phyloP scores from a whole-genome alignment of 352 stramenopile genomes.

The Phytophthora capsici region DNA sequence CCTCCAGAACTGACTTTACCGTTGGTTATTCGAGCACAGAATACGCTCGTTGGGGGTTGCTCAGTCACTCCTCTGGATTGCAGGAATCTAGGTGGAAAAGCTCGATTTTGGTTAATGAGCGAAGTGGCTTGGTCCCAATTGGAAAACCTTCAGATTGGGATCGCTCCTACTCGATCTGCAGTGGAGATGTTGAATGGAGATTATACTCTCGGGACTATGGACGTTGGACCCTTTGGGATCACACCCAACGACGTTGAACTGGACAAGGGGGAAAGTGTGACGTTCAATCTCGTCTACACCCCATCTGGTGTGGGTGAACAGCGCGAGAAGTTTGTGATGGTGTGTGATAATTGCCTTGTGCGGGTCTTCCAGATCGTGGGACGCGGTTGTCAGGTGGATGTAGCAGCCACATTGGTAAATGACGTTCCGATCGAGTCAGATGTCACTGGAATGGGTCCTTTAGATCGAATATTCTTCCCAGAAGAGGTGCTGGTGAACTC shows the following conservation, averaged over 20 bases:
- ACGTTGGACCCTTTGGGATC: constrained; percentile 61
- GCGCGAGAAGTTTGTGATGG: constrained; percentile 72
- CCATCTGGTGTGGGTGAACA: constrained; percentile 65
- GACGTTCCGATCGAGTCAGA: constrained; percentile 47
- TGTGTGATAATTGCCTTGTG: constrained; percentile 87
- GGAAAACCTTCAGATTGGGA: constrained; percentile 35
- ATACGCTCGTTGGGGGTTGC: constrained; percentile 66
- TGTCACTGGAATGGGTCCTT: constrained; percentile 49
- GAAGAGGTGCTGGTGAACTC: constrained; percentile 48
- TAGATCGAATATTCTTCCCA: constrained; percentile 61
- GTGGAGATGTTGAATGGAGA: constrained; percentile 25
- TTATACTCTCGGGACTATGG: constrained; percentile 7
- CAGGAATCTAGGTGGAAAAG: constrained; percentile 65
- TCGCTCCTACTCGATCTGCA: constrained; percentile 13
- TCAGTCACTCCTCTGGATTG: constrained; percentile 58
- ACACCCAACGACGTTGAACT: constrained; percentile 67
- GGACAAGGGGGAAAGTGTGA: constrained; percentile 43
- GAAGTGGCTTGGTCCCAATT: constrained; percentile 47
- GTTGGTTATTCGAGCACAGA: constrained; percentile 55
- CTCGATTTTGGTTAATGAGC: constrained; percentile 76
- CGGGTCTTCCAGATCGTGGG: constrained; percentile 73
- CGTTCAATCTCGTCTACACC: constrained; percentile 59
- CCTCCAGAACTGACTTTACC: constrained; percentile 76
- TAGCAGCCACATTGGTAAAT: constrained; percentile 59
- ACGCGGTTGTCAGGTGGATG: constrained; percentile 70